phyloP scores from a whole-genome alignment of 2,329 filamentous ascomycete genomes.

The Aciculosporium take region DNA sequence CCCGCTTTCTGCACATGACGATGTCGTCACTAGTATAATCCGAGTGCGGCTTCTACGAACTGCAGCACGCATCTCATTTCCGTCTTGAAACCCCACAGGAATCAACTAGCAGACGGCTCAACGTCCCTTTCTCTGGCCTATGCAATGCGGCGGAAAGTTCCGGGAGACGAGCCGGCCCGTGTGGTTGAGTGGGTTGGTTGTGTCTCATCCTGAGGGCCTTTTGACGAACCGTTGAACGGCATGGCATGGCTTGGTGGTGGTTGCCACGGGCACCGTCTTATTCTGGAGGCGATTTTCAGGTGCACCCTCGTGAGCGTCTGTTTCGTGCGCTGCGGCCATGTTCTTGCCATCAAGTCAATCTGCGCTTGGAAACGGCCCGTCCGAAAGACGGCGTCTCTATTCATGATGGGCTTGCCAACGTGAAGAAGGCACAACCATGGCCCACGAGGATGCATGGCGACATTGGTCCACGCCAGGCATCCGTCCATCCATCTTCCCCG shows the following conservation, averaged over 20 bases:
- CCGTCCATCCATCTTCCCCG: neutral
- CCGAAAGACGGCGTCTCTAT: no score
- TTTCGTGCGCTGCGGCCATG: no score
- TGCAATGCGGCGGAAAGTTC: constrained; percentile 3
- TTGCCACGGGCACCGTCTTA: no score
- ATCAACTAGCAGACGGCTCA: neutral
- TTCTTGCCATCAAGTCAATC: no score
- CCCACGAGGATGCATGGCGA: neutral
- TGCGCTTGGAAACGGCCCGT: no score
- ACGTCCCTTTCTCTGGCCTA: neutral
- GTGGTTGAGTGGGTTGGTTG: neutral
- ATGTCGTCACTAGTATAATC: no score
- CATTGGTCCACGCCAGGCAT: neutral
- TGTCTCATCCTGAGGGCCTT: no score
- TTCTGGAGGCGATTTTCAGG: neutral
- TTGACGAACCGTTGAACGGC: neutral
- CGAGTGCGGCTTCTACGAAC: neutral
- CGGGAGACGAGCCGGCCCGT: constrained; percentile 5
- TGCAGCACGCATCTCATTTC: neutral
- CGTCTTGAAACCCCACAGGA: neutral
- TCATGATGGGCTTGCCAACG: no score
- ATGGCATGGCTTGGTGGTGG: no score
- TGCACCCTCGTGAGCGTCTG: neutral
- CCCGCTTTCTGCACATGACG: neutral
- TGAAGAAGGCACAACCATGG: neutral